A percentile compares a stretch with the other conserved stretches of the same genome.
Evolutionary conservation across 352 stramenopile species (phyloP).

Genomic region (Pythium dissotocum): DNA sequence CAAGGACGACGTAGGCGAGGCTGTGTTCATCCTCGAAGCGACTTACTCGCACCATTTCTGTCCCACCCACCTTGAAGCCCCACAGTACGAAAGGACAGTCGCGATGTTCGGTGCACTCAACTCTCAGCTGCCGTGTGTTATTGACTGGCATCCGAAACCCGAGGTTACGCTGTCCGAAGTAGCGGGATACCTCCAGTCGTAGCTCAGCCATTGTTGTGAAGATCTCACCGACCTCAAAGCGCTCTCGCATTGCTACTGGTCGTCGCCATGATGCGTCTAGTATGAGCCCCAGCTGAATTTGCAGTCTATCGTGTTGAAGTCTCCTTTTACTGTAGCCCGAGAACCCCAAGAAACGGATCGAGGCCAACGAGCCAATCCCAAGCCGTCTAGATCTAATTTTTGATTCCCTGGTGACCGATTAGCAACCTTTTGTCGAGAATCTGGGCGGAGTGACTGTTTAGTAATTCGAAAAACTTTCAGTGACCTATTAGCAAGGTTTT

Average conservation of each 20-base stretch:
- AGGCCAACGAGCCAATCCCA: not conserved
- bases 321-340: not conserved
- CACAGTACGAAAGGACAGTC: conserved; percentile 6
- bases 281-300: too few species aligned
- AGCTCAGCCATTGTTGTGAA: conserved; percentile 7
- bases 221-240: not conserved
- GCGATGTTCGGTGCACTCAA: conserved; percentile 10
- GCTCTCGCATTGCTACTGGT: not conserved
- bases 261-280: too few species aligned
- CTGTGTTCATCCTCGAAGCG: conserved; percentile 4
- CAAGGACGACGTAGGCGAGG: conserved; percentile 1
- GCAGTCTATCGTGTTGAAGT: conserved; percentile 1
- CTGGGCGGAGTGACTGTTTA: not conserved
- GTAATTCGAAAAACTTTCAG: not conserved
- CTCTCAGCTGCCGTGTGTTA: conserved; percentile 6
- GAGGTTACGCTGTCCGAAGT: conserved; percentile 4
- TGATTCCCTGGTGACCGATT: not conserved
- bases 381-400: not conserved
- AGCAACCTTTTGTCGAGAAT: not conserved
- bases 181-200: not conserved
- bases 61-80: not conserved
- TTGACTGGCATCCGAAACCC: conserved; percentile 4
- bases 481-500: not conserved
- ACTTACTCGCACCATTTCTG: conserved; percentile 1
- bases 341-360: not conserved